These are phyloP conservation scores for Pichia kluyveri DNA, from an alignment of 805 yeast species.

Conservation along the genomic window DNA sequence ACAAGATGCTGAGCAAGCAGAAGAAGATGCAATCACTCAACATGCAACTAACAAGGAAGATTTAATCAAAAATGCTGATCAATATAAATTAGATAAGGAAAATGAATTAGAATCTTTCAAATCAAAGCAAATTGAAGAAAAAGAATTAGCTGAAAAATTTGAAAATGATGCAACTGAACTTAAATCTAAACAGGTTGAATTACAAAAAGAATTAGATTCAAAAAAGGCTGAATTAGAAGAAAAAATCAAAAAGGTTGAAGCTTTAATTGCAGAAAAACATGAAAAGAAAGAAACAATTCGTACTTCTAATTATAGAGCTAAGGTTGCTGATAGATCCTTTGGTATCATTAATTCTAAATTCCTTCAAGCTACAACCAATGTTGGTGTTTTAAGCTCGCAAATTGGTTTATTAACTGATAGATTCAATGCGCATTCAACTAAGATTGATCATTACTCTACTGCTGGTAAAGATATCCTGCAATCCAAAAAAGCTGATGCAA, in stretches of 20 bases:
- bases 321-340: constrained; percentile 32
- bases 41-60: constrained; percentile 38
- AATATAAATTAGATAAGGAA: constrained; percentile 29
- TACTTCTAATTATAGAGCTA: constrained; percentile 25
- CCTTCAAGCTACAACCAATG: constrained; percentile 29
- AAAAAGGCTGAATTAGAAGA: constrained; percentile 30
- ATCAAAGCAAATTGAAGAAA: constrained; percentile 24
- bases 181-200: constrained; percentile 29
- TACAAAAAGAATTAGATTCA: constrained; percentile 28
- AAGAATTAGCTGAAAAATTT: constrained; percentile 26
- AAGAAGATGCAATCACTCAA: constrained; percentile 35
- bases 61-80: constrained; percentile 33
- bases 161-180: constrained; percentile 33
- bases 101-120: constrained; percentile 22
- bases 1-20: constrained; percentile 36
- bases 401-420: constrained; percentile 34
- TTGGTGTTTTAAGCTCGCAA: constrained; percentile 32
- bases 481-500: constrained; percentile 32
- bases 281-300: constrained; percentile 27
- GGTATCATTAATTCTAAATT: constrained; percentile 27
- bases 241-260: constrained; percentile 27
- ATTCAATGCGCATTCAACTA: constrained; percentile 36
- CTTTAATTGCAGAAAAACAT: constrained; percentile 32
- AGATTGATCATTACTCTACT: constrained; percentile 29
- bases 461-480: constrained; percentile 31